These are phyloP conservation scores for Leccinum subtestaceum DNA, from an alignment of 768 basidiomycete genomes.

Conservation along the genomic window DNA sequence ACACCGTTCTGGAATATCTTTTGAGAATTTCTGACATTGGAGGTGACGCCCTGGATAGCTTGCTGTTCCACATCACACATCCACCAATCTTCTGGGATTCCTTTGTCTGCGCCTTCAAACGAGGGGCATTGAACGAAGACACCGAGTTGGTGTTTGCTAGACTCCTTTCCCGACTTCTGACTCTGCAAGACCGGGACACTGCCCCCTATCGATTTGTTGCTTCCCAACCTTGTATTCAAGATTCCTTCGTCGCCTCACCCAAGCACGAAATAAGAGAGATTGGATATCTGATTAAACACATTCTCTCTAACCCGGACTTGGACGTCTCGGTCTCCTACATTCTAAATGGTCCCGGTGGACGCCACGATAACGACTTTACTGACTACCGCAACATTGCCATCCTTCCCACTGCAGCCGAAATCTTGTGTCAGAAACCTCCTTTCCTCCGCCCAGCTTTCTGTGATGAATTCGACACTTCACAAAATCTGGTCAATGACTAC, in stretches of 20 bases:
- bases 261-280: constrained; percentile 27
- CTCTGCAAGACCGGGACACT: constrained; percentile 33
- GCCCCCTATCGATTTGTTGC: constrained; percentile 39
- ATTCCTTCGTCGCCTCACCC: constrained; percentile 24
- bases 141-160: constrained; percentile 43
- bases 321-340: constrained; percentile 12
- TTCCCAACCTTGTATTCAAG: constrained; percentile 26
- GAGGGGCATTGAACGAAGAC: constrained; percentile 29
- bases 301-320: constrained; percentile 26
- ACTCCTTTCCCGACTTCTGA: constrained; percentile 47
- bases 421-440: constrained; percentile 41
- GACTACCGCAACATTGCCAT: constrained; percentile 59
- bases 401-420: constrained; percentile 60
- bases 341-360: constrained; percentile 48
- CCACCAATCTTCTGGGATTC: constrained; percentile 51
- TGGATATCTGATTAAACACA: constrained; percentile 41
- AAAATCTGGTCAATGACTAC: constrained; percentile 39
- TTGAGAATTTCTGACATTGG: constrained; percentile 37
- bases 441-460: constrained; percentile 45
- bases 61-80: constrained; percentile 43
- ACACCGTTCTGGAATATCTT: constrained; percentile 39
- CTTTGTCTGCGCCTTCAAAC: constrained; percentile 34
- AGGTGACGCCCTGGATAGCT: constrained; percentile 39
- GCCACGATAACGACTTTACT: constrained; percentile 66
- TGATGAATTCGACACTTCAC: constrained; percentile 17